phyloP scores from a whole-genome alignment of 768 basidiomycete species.

The Inosperma sp. region DNA sequence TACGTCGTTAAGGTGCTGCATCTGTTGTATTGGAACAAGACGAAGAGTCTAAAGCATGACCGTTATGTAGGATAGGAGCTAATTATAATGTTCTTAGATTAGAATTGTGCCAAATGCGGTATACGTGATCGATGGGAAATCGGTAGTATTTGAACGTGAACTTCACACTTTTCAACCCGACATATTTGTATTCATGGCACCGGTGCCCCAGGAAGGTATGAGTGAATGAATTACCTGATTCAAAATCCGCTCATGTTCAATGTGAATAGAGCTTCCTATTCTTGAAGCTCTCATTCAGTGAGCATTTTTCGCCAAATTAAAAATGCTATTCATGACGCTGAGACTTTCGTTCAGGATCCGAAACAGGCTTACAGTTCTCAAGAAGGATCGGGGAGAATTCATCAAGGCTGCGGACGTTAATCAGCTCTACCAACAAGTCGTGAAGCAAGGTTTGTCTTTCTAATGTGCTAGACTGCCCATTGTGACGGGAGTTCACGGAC shows the following conservation, averaged over 20 bases:
- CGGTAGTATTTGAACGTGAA: background rate
- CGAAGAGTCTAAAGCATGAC: background rate
- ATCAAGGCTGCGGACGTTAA: slow-evolving; percentile 93
- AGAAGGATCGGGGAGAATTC: slow-evolving; percentile 89
- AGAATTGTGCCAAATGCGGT: slow-evolving; percentile 16
- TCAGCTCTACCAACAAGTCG: slow-evolving; percentile 84
- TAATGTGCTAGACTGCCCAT: slow-evolving; percentile 5
- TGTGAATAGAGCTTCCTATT: slow-evolving; percentile 75
- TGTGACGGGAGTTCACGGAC: background rate
- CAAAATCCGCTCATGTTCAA: slow-evolving; percentile 8
- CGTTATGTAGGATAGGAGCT: background rate
- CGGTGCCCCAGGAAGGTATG: slow-evolving; percentile 78
- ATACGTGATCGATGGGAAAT: slow-evolving; percentile 22
- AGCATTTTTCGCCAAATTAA: slow-evolving; percentile 17
- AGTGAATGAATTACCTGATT: slow-evolving; percentile 13
- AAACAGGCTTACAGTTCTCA: slow-evolving; percentile 89
- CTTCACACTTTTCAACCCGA: slow-evolving; percentile 2
- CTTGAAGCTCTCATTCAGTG: slow-evolving; percentile 93
- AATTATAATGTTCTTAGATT: slow-evolving; percentile 20
- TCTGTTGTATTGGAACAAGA: background rate
- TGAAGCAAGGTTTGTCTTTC: slow-evolving; percentile 75
- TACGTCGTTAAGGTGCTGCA: slow-evolving; percentile 3
- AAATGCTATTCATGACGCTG: slow-evolving; percentile 18
- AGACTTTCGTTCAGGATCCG: slow-evolving; percentile 60
- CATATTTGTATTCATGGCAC: slow-evolving; percentile 45